Conservation (phyloP, 1,139 yeast genomes). For the Taphrina sp. region DNA sequence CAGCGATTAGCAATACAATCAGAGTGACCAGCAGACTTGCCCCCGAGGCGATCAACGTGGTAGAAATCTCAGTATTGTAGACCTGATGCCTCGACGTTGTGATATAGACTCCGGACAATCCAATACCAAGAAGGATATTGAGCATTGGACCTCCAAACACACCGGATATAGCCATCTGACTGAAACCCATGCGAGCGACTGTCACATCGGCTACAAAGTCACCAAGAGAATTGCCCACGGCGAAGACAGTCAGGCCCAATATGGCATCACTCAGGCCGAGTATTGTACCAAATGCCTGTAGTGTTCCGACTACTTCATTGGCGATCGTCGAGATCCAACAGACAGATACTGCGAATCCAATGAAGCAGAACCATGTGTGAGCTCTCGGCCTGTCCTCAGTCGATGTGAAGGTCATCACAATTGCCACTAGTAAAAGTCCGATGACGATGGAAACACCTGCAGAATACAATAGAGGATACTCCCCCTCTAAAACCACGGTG, state of each 20-base stretch:
- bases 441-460: constrained; percentile 30
- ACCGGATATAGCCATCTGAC: constrained; percentile 90
- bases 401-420: constrained; percentile 35
- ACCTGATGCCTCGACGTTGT: constrained; percentile 36
- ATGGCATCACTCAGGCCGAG: constrained; percentile 72
- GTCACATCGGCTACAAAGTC: constrained; percentile 84
- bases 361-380: constrained; percentile 37
- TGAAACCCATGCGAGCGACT: constrained; percentile 80
- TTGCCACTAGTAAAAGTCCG: constrained; percentile 7
- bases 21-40: constrained; percentile 57
- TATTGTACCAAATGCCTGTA: constrained; percentile 62
- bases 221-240: constrained; percentile 88
- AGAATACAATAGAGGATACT: constrained; percentile 8
- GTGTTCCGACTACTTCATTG: constrained; percentile 65
- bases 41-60: constrained; percentile 54
- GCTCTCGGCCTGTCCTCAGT: constrained; percentile 32
- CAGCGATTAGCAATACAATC: constrained; percentile 52
- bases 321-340: constrained; percentile 77
- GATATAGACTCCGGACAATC: constrained; percentile 57
- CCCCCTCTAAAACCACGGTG: constrained; percentile 30
- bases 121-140: constrained; percentile 62
- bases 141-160: constrained; percentile 90
- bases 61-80: constrained; percentile 48
- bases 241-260: constrained; percentile 81
- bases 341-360: constrained; percentile 68